Conservation (phyloP, 2,329 filamentous ascomycete genomes). For the Aspergillus viridinutans region DNA sequence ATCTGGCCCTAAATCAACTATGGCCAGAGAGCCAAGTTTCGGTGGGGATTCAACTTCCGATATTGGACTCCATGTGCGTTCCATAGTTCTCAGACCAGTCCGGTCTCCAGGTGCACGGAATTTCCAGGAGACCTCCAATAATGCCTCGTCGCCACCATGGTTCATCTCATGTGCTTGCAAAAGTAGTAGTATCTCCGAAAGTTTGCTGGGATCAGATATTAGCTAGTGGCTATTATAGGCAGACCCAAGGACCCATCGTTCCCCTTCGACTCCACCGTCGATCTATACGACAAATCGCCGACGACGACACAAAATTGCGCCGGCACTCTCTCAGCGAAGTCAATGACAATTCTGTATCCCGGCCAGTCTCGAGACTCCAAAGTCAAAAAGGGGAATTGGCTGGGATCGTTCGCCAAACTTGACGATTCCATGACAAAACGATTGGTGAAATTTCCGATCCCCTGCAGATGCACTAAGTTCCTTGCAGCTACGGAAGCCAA, state of each 20-base stretch:
- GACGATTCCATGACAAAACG: not conserved
- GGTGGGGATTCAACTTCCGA: not conserved
- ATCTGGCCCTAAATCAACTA: not conserved
- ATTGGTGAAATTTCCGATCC: not conserved
- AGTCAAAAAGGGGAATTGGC: not conserved
- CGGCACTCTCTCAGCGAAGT: not conserved
- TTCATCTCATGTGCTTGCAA: conserved; percentile 11
- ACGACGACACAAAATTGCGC: not conserved
- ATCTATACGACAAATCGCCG: conserved; percentile 6
- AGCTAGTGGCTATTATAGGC: conserved; percentile 15
- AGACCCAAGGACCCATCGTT: conserved; percentile 19
- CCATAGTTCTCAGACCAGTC: not conserved
- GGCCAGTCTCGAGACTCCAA: not conserved
- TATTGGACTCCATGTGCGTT: not conserved
- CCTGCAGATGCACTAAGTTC: not conserved
- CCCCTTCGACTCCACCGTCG: conserved; percentile 8
- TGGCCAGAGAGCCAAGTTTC: not conserved
- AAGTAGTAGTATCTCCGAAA: conserved; percentile 18
- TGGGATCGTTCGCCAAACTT: not conserved
- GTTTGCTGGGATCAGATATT: conserved; percentile 4
- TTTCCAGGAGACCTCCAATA: conserved; percentile 3
- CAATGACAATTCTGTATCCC: not conserved
- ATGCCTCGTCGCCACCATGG: conserved; percentile 1
- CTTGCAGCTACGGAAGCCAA: not conserved
- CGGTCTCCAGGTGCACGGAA: not conserved